Conservation (phyloP, 257 asterid species). For the Eucommia ulmoides region DNA sequence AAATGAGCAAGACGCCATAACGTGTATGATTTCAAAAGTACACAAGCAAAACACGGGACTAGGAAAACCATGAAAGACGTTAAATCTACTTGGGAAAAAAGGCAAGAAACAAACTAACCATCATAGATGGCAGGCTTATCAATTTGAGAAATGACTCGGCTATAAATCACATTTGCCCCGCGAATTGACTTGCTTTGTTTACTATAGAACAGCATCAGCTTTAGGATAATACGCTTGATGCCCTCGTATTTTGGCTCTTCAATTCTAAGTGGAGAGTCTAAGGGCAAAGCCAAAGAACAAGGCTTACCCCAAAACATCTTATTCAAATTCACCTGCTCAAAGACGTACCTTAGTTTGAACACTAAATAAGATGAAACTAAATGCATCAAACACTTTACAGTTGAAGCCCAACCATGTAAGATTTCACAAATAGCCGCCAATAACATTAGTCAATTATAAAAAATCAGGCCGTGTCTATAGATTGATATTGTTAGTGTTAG, state of each 20-base stretch:
- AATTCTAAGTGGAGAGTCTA: slow-evolving; percentile 56
- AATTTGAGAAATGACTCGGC: slow-evolving; percentile 57
- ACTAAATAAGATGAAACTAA: neutral
- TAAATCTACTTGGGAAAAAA: too few relatives aligned
- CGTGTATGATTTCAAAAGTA: too few relatives aligned
- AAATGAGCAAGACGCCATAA: too few relatives aligned
- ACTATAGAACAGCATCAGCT: slow-evolving; percentile 70
- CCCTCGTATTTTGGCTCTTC: slow-evolving; percentile 70
- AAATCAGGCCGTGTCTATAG: neutral
- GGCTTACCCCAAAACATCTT: slow-evolving; percentile 94
- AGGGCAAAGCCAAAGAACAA: slow-evolving; percentile 61
- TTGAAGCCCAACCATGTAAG: neutral
- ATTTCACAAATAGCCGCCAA: neutral
- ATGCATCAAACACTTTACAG: slow-evolving; percentile 2
- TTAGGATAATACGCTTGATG: slow-evolving; percentile 36
- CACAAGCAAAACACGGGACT: too few relatives aligned
- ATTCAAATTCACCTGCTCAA: slow-evolving; percentile 56
- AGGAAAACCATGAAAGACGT: too few relatives aligned
- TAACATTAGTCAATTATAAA: neutral
- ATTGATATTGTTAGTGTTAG: neutral
- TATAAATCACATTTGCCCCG: slow-evolving; percentile 69
- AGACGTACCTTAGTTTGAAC: neutral
- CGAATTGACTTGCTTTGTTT: slow-evolving; percentile 86
- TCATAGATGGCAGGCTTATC: slow-evolving; percentile 78
- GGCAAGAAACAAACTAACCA: slow-evolving; percentile 31